These are phyloP conservation scores for Sporopachydermia quercuum DNA, from an alignment of 805 yeast genomes.

Conservation along the genomic window DNA sequence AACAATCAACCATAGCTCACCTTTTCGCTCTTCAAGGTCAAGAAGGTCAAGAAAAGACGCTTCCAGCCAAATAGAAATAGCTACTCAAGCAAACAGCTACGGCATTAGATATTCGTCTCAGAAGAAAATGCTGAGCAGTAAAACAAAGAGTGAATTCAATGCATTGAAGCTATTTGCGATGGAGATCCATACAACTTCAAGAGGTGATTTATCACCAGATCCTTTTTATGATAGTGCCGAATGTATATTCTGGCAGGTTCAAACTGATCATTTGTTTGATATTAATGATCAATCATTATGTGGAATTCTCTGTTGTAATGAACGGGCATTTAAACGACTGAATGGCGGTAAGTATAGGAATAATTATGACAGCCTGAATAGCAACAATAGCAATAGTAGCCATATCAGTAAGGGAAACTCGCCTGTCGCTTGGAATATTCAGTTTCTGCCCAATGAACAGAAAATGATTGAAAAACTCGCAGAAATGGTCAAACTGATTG, in stretches of 20 bases:
- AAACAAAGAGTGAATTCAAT: slow-evolving; percentile 26
- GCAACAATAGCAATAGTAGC: no score
- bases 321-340: no score
- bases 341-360: no score
- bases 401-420: no score
- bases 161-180: slow-evolving; percentile 42
- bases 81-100: no score
- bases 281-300: no score
- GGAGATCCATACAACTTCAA: slow-evolving; percentile 53
- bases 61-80: slow-evolving; percentile 39
- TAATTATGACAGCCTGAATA: no score
- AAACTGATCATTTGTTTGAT: slow-evolving; percentile 20
- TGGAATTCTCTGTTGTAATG: no score
- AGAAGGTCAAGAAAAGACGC: no score
- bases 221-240: slow-evolving; percentile 45
- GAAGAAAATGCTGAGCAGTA: slow-evolving; percentile 18
- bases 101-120: slow-evolving; percentile 28
- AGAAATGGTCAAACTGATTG: slow-evolving; percentile 41
- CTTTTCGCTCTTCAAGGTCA: no score
- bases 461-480: slow-evolving; percentile 32
- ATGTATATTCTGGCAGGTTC: slow-evolving; percentile 50
- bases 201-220: slow-evolving; percentile 41
- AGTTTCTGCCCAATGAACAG: no score
- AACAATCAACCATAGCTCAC: slow-evolving; percentile 1
- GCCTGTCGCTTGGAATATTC: no score